Percentiles rank a stretch among this genome's conserved stretches.
phyloP scores from a whole-genome alignment of 2,329 filamentous ascomycete genomes.

The Colletotrichum sublineola region DNA sequence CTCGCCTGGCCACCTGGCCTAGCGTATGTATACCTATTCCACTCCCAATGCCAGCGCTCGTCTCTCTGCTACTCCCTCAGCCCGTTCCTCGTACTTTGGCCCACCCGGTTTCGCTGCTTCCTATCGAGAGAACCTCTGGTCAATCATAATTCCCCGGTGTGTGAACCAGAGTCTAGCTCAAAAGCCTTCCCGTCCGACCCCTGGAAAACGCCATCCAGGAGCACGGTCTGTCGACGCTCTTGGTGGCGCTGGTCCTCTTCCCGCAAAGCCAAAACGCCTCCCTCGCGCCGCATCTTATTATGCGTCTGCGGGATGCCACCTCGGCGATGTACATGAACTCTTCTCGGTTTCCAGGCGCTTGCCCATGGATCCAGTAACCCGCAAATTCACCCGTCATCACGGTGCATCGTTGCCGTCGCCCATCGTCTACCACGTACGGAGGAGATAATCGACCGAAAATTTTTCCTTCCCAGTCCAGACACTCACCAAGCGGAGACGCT shows the following conservation, averaged over 20 bases:
- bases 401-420: background rate
- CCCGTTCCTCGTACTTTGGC: constrained; percentile 2
- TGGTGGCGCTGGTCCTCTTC: constrained; percentile 39
- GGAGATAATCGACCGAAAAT: background rate
- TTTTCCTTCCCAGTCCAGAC: background rate
- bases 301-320: constrained; percentile 34
- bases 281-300: constrained; percentile 43
- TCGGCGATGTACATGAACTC: background rate
- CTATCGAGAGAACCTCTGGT: constrained; percentile 11
- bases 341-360: background rate
- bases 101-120: constrained; percentile 8
- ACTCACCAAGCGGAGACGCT: constrained; percentile 28
- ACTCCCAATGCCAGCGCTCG: constrained; percentile 17
- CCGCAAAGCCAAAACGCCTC: constrained; percentile 40
- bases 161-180: constrained; percentile 16
- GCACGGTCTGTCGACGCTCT: constrained; percentile 32
- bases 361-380: background rate
- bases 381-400: background rate
- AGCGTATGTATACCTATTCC: background rate
- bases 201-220: constrained; percentile 34
- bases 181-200: constrained; percentile 41
- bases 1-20: constrained; percentile 7
- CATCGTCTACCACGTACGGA: background rate
- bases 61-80: background rate
- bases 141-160: constrained; percentile 10